Percentiles rank a stretch among this genome's conserved stretches.
Evolutionary conservation across 345 rosid genomes (phyloP).

Genomic region (Linum trigynum): DNA sequence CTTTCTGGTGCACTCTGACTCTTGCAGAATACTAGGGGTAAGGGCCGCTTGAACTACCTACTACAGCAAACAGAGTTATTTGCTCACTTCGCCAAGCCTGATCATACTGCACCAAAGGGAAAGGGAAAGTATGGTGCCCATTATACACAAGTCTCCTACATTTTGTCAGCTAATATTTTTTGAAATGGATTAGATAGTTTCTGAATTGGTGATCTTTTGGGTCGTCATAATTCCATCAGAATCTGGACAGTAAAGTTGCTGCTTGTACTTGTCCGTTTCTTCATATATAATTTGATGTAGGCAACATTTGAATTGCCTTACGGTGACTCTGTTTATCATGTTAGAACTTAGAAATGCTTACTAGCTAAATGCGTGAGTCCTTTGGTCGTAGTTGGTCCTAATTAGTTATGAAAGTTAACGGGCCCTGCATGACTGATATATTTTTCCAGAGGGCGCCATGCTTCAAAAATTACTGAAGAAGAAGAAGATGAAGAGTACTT

Average conservation of each 20-base stretch:
- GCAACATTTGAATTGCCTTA: too few relatives aligned
- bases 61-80: slow-evolving; percentile 95
- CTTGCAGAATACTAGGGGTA: slow-evolving; percentile 71
- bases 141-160: background rate
- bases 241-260: too few relatives aligned
- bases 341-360: background rate
- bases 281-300: too few relatives aligned
- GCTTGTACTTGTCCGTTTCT: too few relatives aligned
- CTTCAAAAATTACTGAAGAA: slow-evolving; percentile 92
- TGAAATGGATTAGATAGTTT: background rate
- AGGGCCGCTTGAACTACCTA: slow-evolving; percentile 86
- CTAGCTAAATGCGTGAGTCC: too few relatives aligned
- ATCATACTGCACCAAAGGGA: slow-evolving; percentile 50
- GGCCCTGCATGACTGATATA: slow-evolving; percentile 1
- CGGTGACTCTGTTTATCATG: too few relatives aligned
- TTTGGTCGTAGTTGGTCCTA: too few relatives aligned
- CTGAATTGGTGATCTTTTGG: background rate
- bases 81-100: slow-evolving; percentile 93
- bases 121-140: slow-evolving; percentile 63
- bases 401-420: background rate
- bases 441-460: slow-evolving; percentile 81
- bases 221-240: too few relatives aligned
- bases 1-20: background rate
- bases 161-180: background rate
- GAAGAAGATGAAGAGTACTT: slow-evolving; percentile 98